phyloP scores from a whole-genome alignment of 2,329 filamentous ascomycete genomes.

The Botrytis hyacinthi region DNA sequence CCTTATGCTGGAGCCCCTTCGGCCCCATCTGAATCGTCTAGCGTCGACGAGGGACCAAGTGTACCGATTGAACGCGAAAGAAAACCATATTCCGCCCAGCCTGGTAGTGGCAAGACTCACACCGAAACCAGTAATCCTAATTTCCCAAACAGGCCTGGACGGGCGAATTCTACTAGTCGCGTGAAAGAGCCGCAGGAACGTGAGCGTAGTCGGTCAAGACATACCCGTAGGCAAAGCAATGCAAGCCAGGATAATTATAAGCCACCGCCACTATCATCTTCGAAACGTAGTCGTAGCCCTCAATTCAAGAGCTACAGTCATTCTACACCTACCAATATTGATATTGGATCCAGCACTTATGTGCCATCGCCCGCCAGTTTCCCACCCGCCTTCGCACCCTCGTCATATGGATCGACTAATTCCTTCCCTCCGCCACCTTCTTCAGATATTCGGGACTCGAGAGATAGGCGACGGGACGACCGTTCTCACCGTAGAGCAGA shows the following conservation, averaged over 20 bases:
- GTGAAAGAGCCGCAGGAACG: constrained; percentile 19
- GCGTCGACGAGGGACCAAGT: constrained; percentile 41
- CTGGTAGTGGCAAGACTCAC: constrained; percentile 58
- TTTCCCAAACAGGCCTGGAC: constrained; percentile 20
- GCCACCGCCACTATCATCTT: constrained; percentile 21
- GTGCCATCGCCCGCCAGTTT: constrained; percentile 20
- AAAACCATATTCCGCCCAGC: constrained; percentile 60
- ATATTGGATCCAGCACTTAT: constrained; percentile 16
- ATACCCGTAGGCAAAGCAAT: constrained; percentile 29
- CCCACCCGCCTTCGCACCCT: constrained; percentile 25
- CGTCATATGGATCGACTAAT: constrained; percentile 28
- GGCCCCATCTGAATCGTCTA: constrained; percentile 40
- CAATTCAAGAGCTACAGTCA: constrained; percentile 33
- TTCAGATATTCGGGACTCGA: constrained; percentile 22
- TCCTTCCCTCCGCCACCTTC: constrained; percentile 35
- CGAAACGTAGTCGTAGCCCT: constrained; percentile 29
- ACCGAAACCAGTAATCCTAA: constrained; percentile 40
- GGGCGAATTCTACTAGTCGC: constrained; percentile 34
- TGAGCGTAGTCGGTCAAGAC: constrained; percentile 18
- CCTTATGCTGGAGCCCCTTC: constrained; percentile 41
- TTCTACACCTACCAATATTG: constrained; percentile 34
- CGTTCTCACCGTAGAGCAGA: constrained; percentile 27
- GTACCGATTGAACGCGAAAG: constrained; percentile 61
- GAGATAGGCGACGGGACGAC: constrained; percentile 29
- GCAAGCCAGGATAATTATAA: constrained; percentile 27